phyloP scores from a whole-genome alignment of 2,329 filamentous ascomycete genomes.

The Aschersonia sp. region DNA sequence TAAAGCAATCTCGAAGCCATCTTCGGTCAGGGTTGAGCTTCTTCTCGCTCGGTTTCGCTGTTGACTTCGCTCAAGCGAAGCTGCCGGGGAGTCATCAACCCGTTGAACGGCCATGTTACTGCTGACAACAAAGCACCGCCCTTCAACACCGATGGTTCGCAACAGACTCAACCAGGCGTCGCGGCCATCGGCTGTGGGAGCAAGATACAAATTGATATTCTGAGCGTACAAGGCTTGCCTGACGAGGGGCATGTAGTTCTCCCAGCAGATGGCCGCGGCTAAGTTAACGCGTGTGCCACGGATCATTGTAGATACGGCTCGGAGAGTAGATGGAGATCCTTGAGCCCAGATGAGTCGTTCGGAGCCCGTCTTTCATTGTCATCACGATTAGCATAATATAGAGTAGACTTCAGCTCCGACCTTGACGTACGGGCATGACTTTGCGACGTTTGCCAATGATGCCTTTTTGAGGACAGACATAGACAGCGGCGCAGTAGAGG shows the following conservation, averaged over 20 bases:
- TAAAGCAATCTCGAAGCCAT: constrained; percentile 32
- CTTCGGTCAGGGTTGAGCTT: constrained; percentile 27
- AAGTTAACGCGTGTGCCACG: constrained; percentile 68
- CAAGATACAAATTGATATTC: constrained; percentile 83
- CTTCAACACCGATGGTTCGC: constrained; percentile 68
- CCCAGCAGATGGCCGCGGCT: constrained; percentile 87
- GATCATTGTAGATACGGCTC: constrained; percentile 66
- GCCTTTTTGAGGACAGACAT: constrained; percentile 62
- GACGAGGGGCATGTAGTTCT: constrained; percentile 88
- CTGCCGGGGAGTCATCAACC: too few relatives aligned
- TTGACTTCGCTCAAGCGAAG: neutral
- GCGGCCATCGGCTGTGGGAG: constrained; percentile 74
- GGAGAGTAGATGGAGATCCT: constrained; percentile 63
- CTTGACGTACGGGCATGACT: constrained; percentile 61
- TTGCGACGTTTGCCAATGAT: constrained; percentile 77
- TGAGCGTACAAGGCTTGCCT: constrained; percentile 75
- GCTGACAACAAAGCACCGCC: constrained; percentile 72
- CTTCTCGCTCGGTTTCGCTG: constrained; percentile 11
- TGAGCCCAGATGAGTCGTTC: constrained; percentile 85
- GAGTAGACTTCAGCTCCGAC: neutral
- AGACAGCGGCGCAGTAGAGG: constrained; percentile 71
- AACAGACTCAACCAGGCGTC: constrained; percentile 76
- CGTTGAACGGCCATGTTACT: constrained; percentile 61
- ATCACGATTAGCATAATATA: neutral
- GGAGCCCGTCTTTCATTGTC: constrained; percentile 45